Percentiles rank a stretch among this genome's conserved stretches.
Evolutionary conservation across 1,284 basidiomycete species (phyloP).

Genomic region (Cryptococcus sp.): DNA sequence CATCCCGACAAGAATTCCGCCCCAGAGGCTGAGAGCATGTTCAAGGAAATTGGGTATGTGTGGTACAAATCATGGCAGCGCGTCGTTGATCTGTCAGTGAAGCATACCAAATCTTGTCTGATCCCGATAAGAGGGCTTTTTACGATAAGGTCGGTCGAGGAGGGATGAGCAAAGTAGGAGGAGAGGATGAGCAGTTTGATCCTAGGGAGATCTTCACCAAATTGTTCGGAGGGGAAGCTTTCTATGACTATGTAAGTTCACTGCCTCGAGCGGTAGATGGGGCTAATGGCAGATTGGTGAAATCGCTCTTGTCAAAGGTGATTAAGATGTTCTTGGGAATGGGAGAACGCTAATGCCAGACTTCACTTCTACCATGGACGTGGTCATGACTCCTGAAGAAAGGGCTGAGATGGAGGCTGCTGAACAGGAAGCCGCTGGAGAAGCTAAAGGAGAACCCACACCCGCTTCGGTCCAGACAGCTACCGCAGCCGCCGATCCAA

Average conservation of each 20-base stretch:
- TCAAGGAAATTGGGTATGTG: conserved; percentile 85
- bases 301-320: conserved; percentile 77
- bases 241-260: conserved; percentile 68
- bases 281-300: conserved; percentile 93
- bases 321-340: background rate
- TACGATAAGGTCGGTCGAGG: conserved; percentile 92
- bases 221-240: conserved; percentile 71
- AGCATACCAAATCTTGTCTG: conserved; percentile 83
- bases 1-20: conserved; percentile 92
- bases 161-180: conserved; percentile 35
- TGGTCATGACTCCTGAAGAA: conserved; percentile 74
- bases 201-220: conserved; percentile 86
- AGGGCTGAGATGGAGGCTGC: conserved; percentile 74
- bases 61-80: too few species aligned
- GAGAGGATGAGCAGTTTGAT: conserved; percentile 55
- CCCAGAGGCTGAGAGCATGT: conserved; percentile 81
- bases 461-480: conserved; percentile 32
- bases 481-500: conserved; percentile 13
- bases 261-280: too few species aligned
- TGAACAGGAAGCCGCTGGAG: conserved; percentile 30
- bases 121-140: conserved; percentile 77
- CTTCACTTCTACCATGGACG: conserved; percentile 48
- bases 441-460: conserved; percentile 52
- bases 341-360: conserved; percentile 14
- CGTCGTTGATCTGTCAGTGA: conserved; percentile 65